Evolutionary conservation across 441 rosid species (phyloP), one percentile per base, ranked within the genome.

Genomic region (Raphanus hybrid): DNA sequence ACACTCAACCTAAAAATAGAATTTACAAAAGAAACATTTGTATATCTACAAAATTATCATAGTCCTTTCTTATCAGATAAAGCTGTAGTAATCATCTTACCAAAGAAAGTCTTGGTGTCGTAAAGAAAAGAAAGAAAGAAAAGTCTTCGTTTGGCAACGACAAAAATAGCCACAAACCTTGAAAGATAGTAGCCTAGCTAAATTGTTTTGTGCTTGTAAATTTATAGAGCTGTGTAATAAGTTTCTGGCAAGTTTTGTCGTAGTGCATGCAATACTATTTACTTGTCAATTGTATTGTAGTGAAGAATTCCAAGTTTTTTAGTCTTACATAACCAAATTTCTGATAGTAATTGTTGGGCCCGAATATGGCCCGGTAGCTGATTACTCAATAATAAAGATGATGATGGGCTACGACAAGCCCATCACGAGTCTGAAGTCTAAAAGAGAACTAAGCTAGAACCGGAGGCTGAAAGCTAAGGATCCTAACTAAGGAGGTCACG

Each of bases 61-160:
- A 29, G 29, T 32, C 26, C 54, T 45, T 27, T 4, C 35, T 75
- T 43, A 59, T 43, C 62, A 48, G 73, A 67, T 43, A 59, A 59
- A 8, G 37, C 34, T 75, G 57, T 2, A 50, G 63, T 37, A 75
- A 61, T 52, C n/a, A 60, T 68, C 29, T 20, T 69, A 62, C 57
- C 11, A 69, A 62, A 69, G 43, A 50, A 64, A 76, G 57, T 50
- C 57, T 23, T 75, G 12, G 29, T 35, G 50, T 64, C 23, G 67
- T 14, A 32, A 60, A 12, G 9, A 6, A 32, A 62, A 34, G 63
- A 61, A 62, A 62, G 23, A 32, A 62, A 32, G 23, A 62, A 14
- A 62, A 32, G 23, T 34, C 45, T 35, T 15, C 6, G 48, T 48
- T 12, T 35, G 50, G 55, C 52, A 39, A 52, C 61, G 20, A 48